These are phyloP conservation scores for Cyclotella kingstonii DNA, from an alignment of 108 stramenopile species.

Conservation along the genomic window DNA sequence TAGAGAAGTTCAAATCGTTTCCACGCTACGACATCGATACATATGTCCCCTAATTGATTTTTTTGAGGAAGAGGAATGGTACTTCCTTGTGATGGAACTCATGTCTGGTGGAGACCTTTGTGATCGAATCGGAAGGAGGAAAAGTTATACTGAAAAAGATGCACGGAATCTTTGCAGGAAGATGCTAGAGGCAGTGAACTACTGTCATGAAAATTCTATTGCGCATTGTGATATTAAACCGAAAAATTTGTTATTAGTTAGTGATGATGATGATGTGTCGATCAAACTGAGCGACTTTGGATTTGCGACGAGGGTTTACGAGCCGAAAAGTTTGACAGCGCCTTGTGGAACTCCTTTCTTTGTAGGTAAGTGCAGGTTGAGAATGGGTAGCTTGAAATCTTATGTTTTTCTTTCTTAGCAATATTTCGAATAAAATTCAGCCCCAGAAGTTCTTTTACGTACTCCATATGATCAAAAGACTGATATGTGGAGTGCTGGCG, in stretches of 20 bases:
- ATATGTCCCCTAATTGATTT: conserved; percentile 93
- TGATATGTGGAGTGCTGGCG: conserved; percentile 97
- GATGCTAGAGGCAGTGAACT: conserved; percentile 71
- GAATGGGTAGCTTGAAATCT: too few relatives aligned
- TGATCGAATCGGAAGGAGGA: conserved; percentile 85
- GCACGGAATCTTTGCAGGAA: conserved; percentile 79
- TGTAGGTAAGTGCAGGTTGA: conserved; percentile 43
- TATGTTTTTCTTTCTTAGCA: too few relatives aligned
- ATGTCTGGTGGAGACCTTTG: conserved; percentile 92
- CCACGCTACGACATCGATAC: conserved; percentile 77
- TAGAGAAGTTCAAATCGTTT: conserved; percentile 89
- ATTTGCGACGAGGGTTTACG: conserved; percentile 81
- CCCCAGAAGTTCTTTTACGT: conserved; percentile 90
- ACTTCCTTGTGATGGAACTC: conserved; percentile 88
- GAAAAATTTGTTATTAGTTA: conserved; percentile 79
- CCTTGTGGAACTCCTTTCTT: conserved; percentile 94
- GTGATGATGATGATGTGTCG: conserved; percentile 72
- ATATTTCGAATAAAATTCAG: too few relatives aligned
- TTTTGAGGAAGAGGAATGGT: conserved; percentile 80
- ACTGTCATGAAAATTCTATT: conserved; percentile 72
- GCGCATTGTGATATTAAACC: conserved; percentile 92
- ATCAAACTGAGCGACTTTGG: conserved; percentile 93
- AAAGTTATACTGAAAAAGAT: conserved; percentile 81
- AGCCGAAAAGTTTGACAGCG: conserved; percentile 65
- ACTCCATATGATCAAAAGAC: conserved; percentile 77